A percentile compares a stretch with the other conserved stretches of the same genome.
Evolutionary conservation across 2,329 filamentous ascomycete species (phyloP).

Genomic region (Colletotrichum sp.): DNA sequence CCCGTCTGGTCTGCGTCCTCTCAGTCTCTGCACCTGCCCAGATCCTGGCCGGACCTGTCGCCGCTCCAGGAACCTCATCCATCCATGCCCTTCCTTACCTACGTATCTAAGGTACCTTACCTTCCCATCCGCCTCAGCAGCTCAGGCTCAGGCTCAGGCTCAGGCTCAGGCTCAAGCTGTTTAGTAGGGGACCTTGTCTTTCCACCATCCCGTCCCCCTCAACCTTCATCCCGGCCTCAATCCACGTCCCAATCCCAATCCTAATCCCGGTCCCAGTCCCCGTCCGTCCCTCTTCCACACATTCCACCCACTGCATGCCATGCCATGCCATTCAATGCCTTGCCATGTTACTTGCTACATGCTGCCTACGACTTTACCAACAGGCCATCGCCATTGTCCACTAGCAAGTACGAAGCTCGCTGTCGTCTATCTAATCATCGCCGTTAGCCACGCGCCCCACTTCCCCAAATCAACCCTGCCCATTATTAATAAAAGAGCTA

Average conservation of each 20-base stretch:
- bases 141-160: background rate
- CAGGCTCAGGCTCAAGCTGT: background rate
- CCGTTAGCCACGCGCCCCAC: slow-evolving; percentile 16
- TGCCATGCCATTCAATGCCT: background rate
- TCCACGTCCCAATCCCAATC: background rate
- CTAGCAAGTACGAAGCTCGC: background rate
- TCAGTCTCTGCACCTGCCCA: background rate
- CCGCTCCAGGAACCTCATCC: background rate
- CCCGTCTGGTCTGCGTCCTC: background rate
- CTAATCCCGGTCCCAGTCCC: background rate
- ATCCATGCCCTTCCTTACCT: background rate
- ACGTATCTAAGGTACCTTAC: background rate
- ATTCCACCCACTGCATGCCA: background rate
- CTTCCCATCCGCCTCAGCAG: background rate
- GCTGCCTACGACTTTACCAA: background rate
- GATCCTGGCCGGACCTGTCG: slow-evolving; percentile 14
- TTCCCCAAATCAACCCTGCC: slow-evolving; percentile 24
- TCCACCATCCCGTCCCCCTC: background rate
- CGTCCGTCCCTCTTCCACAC: background rate
- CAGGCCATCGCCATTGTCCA: background rate
- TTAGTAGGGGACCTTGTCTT: background rate
- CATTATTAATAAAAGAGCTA: slow-evolving; percentile 20
- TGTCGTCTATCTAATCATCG: slow-evolving; percentile 4
- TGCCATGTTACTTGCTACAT: background rate
- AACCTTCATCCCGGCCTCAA: background rate